Evolutionary conservation across 768 basidiomycete genomes (phyloP), one percentile per base, ranked within the genome.

Genomic region (Rubroboletus pulcherrimus): DNA sequence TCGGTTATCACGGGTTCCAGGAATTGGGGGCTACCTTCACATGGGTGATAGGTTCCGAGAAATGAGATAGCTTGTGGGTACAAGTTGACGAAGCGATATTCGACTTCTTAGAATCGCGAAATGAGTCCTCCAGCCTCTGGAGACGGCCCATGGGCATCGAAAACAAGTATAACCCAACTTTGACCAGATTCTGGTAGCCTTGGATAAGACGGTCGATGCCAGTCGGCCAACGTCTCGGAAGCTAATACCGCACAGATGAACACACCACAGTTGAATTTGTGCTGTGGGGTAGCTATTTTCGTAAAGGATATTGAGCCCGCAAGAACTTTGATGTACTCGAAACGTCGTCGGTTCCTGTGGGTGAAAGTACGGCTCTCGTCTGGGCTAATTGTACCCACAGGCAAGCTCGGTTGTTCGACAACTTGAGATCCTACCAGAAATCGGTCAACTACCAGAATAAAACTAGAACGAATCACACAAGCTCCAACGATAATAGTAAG

Each of bases 251-350:
- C 14, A 7, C 33, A 29, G 10, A 29, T 15, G n/a, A 29, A 41
- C 14, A 39, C 37, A 53, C 53, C 55, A 29, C 44, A 46, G 53
- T 33, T 55, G 46, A 56, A 26, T 41, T 47, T 31, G 38, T 47
- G 26, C 24, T 51, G 35, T 33, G 43, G 31, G 44, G 31, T 47
- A 21, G 31, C 45, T 14, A 46, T 11, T 31, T 31, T 21, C 7
- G 12, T 46, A 31, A 33, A 45, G 19, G 42, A 39, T 34, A 8
- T 31, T 31, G 30, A 42, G 17, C 30, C 30, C 19, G 30, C 12
- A 53, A 53, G 40, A 24, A 53, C n/a, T 53, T 29, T 19, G n/a
- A 30, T 34, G 33, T 10, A 24, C 31, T 15, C 24, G 15, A 9
- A 47, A 47, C 21, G 8, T 34, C 3, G 19, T 47, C 19, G 30